A percentile compares a stretch with the other conserved stretches of the same genome.
Conservation (phyloP, 495 filamentous ascomycete genomes). For the Neurospora sp. region DNA sequence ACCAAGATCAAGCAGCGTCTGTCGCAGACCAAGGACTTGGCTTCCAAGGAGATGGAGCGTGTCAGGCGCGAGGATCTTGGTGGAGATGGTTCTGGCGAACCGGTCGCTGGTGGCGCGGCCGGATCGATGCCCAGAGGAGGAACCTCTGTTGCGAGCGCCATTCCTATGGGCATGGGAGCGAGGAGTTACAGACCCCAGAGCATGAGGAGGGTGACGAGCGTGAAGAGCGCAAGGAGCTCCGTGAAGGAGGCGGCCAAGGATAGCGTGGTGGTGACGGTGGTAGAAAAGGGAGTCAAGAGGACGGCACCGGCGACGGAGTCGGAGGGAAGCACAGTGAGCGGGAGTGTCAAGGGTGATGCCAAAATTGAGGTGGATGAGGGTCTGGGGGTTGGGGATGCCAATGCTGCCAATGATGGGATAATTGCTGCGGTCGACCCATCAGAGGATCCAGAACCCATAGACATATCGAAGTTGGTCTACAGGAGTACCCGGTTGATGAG, state of each 20-base stretch:
- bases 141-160: not conserved
- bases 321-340: not conserved
- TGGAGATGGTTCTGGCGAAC: conserved; percentile 11
- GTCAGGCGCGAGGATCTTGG: conserved; percentile 28
- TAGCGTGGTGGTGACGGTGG: not conserved
- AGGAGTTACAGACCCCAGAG: conserved; percentile 14
- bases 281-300: conserved; percentile 11
- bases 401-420: not conserved
- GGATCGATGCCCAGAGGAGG: conserved; percentile 11
- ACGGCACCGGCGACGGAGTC: not conserved
- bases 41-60: conserved; percentile 48
- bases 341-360: not conserved
- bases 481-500: conserved; percentile 14
- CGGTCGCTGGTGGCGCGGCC: conserved; percentile 11
- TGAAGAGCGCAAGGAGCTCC: conserved; percentile 2
- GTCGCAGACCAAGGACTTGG: conserved; percentile 47
- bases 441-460: conserved; percentile 27
- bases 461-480: conserved; percentile 3
- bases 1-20: conserved; percentile 52
- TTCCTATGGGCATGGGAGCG: not conserved
- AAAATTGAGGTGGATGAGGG: conserved; percentile 27
- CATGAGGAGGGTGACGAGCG: conserved; percentile 16
- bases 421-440: conserved; percentile 27
- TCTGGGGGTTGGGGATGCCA: conserved; percentile 27
- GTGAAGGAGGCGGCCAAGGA: conserved; percentile 12